These are phyloP conservation scores for Colletotrichum chlorophyti DNA, from an alignment of 2,329 filamentous ascomycete species.

Conservation along the genomic window DNA sequence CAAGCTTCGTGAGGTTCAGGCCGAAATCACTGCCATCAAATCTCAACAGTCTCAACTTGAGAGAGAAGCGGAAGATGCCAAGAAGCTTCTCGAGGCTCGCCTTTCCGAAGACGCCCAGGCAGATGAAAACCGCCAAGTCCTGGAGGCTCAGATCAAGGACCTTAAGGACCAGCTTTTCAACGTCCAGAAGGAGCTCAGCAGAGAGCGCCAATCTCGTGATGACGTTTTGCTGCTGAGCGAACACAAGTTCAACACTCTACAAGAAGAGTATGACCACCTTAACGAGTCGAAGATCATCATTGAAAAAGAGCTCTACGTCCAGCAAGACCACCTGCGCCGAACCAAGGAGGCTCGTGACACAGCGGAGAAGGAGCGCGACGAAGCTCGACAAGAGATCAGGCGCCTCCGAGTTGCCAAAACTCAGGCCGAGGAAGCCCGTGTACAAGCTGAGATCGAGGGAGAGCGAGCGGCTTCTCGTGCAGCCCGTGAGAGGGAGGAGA, in stretches of 20 bases:
- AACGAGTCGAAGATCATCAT: slow-evolving; percentile 97
- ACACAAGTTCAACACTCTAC: slow-evolving; percentile 82
- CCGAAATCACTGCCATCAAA: slow-evolving; percentile 85
- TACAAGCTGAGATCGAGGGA: slow-evolving; percentile 80
- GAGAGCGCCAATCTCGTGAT: slow-evolving; percentile 90
- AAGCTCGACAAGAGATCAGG: slow-evolving; percentile 85
- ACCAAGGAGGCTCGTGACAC: slow-evolving; percentile 81
- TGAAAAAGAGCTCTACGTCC: slow-evolving; percentile 95
- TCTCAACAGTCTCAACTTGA: slow-evolving; percentile 85
- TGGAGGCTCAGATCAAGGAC: slow-evolving; percentile 87
- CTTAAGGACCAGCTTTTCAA: slow-evolving; percentile 86
- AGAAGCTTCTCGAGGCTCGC: slow-evolving; percentile 83
- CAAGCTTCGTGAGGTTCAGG: slow-evolving; percentile 83
- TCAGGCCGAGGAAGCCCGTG: slow-evolving; percentile 82
- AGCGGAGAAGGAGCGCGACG: slow-evolving; percentile 87
- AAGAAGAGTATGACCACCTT: slow-evolving; percentile 83
- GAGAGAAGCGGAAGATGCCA: slow-evolving; percentile 88
- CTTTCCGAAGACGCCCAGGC: slow-evolving; percentile 90
- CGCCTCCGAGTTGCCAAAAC: slow-evolving; percentile 83
- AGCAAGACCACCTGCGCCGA: slow-evolving; percentile 88
- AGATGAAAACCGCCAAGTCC: slow-evolving; percentile 78
- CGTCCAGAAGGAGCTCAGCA: slow-evolving; percentile 85
- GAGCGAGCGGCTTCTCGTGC: slow-evolving; percentile 81
- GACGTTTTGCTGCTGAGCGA: slow-evolving; percentile 91
- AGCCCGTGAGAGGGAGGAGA: slow-evolving; percentile 81